These are phyloP conservation scores for Chenopodium formosanum DNA, from an alignment of 148 eudicot genomes.

Conservation along the genomic window DNA sequence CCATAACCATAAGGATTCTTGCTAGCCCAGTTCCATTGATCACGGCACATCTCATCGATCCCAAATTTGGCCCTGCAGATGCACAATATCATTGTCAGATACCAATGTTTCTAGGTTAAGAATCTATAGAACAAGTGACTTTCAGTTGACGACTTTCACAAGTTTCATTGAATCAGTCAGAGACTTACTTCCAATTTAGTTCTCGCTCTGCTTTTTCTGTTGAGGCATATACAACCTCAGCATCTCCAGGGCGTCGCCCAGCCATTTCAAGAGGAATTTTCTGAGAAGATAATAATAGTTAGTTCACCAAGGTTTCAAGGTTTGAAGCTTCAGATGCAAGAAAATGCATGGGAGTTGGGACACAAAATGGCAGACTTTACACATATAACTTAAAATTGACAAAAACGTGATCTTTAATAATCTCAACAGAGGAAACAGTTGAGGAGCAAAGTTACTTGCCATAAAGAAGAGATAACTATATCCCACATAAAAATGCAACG, in stretches of 20 bases:
- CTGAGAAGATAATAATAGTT: slow-evolving; percentile 31
- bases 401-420: not conserved
- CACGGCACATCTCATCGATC: slow-evolving; percentile 89
- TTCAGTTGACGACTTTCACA: not conserved
- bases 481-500: not conserved
- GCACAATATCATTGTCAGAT: not conserved
- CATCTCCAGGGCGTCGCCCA: slow-evolving; percentile 90
- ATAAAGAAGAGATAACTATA: not conserved
- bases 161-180: not conserved
- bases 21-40: slow-evolving; percentile 97
- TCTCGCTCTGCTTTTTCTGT: slow-evolving; percentile 83
- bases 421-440: not conserved
- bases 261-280: slow-evolving; percentile 74
- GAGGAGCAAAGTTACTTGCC: not conserved
- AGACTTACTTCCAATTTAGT: slow-evolving; percentile 88
- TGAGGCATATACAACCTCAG: slow-evolving; percentile 83
- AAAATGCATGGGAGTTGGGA: not conserved
- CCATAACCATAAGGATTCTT: slow-evolving; percentile 84
- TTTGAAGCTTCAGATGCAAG: not conserved
- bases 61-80: slow-evolving; percentile 75
- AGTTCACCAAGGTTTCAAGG: not conserved
- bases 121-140: not conserved
- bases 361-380: not conserved
- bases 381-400: not conserved
- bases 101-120: not conserved